Base-by-base conservation (phyloP, 1,284 basidiomycete genomes). In the Cutaneotrichosporon sp. region DNA sequence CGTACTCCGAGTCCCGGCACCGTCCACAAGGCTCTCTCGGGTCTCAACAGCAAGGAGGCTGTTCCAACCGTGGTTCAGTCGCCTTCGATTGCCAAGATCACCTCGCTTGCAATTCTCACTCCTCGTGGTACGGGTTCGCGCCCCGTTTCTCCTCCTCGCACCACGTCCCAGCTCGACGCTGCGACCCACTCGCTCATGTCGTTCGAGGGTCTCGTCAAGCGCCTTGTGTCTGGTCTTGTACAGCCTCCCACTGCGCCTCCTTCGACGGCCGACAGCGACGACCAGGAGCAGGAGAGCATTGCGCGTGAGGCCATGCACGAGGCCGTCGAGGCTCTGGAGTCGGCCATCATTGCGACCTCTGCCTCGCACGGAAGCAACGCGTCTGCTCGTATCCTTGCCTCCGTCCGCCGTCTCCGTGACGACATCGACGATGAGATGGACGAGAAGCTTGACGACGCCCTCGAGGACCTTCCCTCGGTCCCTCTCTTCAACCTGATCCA, bases 251-350 rank as follows among this genome's bases (percentile, higher is more conserved):
- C 64, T 24, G 54, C 63, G 11, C 66, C 67, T 22, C 61, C 61
- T 1, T 50, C 59, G 3, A 51, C 60, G 5, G 53, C 52, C 5
- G 52, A 56, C 54, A 50, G 47, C 20, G 53, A 51, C 20, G 69
- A 71, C 54, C 66, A 67, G 25, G 60, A 67, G 46, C 61, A 62
- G n/a, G 72, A 73, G 55, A 64, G 71, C 49, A 65, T 76, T 39
- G 74, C 75, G 3, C 61, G 74, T 17, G 74, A 76, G 59, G 75
- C 75, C 0, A 59, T 76, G 7, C 62, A 66, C 44, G 75, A 76
- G 57, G 75, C 75, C 5, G 32, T 71, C 24, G 75, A 76, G 59
- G 74, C 74, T 2, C 51, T 76, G 25, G 60, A 63, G 20, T 75
- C 73, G 1, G 68, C 75, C 46, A 59, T 65, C n/a, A 62, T 67